phyloP scores from a whole-genome alignment of 2,329 filamentous ascomycete genomes.

The Claviceps capensis region DNA sequence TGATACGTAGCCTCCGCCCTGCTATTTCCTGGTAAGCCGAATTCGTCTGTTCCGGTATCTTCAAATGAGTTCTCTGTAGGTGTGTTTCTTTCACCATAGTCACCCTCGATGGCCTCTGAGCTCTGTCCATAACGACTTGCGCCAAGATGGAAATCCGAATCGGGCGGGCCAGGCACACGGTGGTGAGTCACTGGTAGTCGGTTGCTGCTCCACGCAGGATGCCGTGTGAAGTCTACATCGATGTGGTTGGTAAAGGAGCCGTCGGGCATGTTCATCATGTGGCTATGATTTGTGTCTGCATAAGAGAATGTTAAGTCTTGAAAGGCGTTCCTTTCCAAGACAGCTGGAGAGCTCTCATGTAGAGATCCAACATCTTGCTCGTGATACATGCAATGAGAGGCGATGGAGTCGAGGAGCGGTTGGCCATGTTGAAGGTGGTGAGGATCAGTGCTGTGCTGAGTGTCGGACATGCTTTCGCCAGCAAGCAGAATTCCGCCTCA shows the following conservation, averaged over 20 bases:
- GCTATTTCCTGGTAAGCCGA: slow-evolving; percentile 34
- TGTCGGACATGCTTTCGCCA: slow-evolving; percentile 16
- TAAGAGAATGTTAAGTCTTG: slow-evolving; percentile 40
- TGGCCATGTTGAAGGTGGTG: slow-evolving; percentile 18
- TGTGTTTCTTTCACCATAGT: slow-evolving; percentile 27
- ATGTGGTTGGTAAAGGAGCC: slow-evolving; percentile 18
- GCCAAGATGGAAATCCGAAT: slow-evolving; percentile 12
- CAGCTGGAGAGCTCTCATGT: slow-evolving; percentile 11
- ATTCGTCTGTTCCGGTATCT: slow-evolving; percentile 43
- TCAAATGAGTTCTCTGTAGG: slow-evolving; percentile 34
- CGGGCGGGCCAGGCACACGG: slow-evolving; percentile 9
- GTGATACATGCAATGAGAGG: slow-evolving; percentile 13
- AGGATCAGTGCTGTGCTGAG: slow-evolving; percentile 15
- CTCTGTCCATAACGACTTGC: slow-evolving; percentile 14
- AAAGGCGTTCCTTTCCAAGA: slow-evolving; percentile 36
- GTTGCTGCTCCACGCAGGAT: slow-evolving; percentile 9
- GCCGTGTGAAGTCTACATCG: slow-evolving; percentile 23
- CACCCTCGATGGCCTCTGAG: slow-evolving; percentile 31
- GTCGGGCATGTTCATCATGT: slow-evolving; percentile 16
- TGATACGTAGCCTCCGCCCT: slow-evolving; percentile 40
- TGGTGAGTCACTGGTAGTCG: slow-evolving; percentile 9
- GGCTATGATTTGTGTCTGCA: slow-evolving; percentile 18
- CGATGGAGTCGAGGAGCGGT: slow-evolving; percentile 12
- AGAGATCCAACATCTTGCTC: slow-evolving; percentile 10
- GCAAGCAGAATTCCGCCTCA: not conserved